These are phyloP conservation scores for Tulasnella calospora DNA, from an alignment of 768 basidiomycete species.

Conservation along the genomic window DNA sequence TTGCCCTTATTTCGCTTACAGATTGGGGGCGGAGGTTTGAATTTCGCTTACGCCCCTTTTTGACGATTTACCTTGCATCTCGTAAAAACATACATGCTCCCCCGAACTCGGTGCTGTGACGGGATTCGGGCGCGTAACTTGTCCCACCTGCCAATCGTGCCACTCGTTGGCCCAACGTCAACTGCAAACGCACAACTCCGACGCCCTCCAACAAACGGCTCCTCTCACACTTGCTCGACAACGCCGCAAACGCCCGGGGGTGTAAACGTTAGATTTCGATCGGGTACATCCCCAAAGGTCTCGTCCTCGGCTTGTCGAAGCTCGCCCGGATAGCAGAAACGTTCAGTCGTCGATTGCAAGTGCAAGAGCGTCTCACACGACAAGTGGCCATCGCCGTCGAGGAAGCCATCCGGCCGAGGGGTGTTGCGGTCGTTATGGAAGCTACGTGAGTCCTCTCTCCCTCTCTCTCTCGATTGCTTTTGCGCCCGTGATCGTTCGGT, in stretches of 20 bases:
- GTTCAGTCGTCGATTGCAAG: constrained; percentile 90
- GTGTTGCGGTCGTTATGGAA: constrained; percentile 99
- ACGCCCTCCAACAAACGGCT: background rate
- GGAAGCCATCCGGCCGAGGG: constrained; percentile 95
- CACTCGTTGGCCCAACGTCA: background rate
- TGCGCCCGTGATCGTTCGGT: background rate
- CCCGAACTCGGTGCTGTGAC: background rate
- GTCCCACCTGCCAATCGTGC: background rate
- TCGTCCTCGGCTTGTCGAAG: constrained; percentile 93
- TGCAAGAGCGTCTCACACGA: constrained; percentile 95
- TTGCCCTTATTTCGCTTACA: background rate
- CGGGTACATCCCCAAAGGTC: constrained; percentile 92
- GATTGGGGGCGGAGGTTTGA: no score
- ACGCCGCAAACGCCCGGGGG: background rate
- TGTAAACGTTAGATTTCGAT: constrained; percentile 71
- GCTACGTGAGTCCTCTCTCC: constrained; percentile 63
- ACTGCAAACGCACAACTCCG: background rate
- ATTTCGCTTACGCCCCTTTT: background rate
- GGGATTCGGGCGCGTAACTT: background rate
- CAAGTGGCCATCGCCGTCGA: constrained; percentile 98
- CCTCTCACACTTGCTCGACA: background rate
- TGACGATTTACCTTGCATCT: background rate
- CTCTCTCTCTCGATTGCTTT: background rate
- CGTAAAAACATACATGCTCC: background rate
- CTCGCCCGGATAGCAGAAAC: constrained; percentile 96